Evolutionary conservation across 345 rosid genomes (phyloP), one percentile per base, ranked within the genome.

Genomic region (Dovyalis caffra): DNA sequence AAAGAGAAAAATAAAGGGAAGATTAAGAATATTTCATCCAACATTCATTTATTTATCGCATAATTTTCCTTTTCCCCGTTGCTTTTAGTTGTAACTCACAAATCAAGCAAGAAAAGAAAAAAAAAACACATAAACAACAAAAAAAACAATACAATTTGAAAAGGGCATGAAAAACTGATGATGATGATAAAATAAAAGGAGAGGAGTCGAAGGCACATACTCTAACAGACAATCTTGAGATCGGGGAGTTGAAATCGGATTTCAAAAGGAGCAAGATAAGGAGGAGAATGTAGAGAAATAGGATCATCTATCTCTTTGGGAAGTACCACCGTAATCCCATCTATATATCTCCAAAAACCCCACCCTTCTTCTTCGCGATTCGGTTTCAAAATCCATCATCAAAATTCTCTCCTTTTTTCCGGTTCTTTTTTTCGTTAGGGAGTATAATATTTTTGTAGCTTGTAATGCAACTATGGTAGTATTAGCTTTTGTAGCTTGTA

Each of bases 171-270:
- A 45, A 61, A 34, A 49, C 6, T 26, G 2, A 21, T 20, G 43
- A n/a, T 20, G 10, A 4, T 29, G 58, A 32, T 5, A 51, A 29
- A 20, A 31, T n/a, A n/a, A n/a, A n/a, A n/a, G n/a, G n/a, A n/a
- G n/a, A n/a, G n/a, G n/a, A n/a, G n/a, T n/a, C 35, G 16, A 49
- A 58, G 61, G 31, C 70, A 76, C 86, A 74, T 47, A 92, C 95
- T 71, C 81, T 83, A 40, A 90, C 34, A n/a, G 66, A 87, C 84
- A 53, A 72, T 81, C 33, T 80, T 77, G 11, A 92, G 77, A 80
- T 91, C 91, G 69, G 97, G 95, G 26, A 86, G 73, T 69, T 85
- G 95, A 80, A 86, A 82, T 8, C 88, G 93, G 38, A 85, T 84
- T 67, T 87, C 86, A 67, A 86, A 75, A 66, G 89, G 79, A 23